phyloP scores from a whole-genome alignment of 140 eudicot species.

The Stevia rebaudiana region DNA sequence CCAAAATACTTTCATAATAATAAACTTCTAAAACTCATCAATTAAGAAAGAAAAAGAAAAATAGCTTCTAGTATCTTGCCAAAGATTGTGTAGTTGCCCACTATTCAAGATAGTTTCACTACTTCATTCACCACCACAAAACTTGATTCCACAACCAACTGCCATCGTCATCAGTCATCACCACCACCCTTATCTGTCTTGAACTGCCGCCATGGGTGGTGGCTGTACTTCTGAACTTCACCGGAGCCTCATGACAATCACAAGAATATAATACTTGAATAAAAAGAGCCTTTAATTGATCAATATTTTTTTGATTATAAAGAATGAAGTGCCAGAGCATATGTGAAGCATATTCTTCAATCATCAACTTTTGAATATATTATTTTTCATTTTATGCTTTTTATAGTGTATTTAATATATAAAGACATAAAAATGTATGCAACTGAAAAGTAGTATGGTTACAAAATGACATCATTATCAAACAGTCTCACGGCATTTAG shows the following conservation, averaged over 20 bases:
- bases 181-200: slow-evolving; percentile 1
- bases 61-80: slow-evolving; percentile 26
- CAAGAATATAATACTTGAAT: slow-evolving; percentile 2
- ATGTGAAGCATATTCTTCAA: slow-evolving; percentile 38
- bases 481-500: too few relatives aligned
- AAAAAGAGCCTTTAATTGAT: slow-evolving; percentile 12
- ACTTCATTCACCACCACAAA: slow-evolving; percentile 20
- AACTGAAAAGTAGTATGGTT: too few relatives aligned
- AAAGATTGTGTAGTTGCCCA: slow-evolving; percentile 45
- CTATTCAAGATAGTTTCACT: slow-evolving; percentile 17
- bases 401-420: too few relatives aligned
- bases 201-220: slow-evolving; percentile 6
- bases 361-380: slow-evolving; percentile 26
- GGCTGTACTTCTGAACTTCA: slow-evolving; percentile 13
- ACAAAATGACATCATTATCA: too few relatives aligned
- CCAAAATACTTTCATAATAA: background rate
- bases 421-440: too few relatives aligned
- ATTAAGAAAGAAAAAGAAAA: background rate
- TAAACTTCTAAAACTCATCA: background rate
- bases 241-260: slow-evolving; percentile 15
- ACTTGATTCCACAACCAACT: slow-evolving; percentile 2
- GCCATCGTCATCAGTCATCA: background rate
- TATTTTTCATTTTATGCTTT: background rate
- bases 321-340: slow-evolving; percentile 26
- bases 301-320: slow-evolving; percentile 21